These are phyloP conservation scores for Iberis pinnata DNA, from an alignment of 345 rosid species.

Conservation along the genomic window DNA sequence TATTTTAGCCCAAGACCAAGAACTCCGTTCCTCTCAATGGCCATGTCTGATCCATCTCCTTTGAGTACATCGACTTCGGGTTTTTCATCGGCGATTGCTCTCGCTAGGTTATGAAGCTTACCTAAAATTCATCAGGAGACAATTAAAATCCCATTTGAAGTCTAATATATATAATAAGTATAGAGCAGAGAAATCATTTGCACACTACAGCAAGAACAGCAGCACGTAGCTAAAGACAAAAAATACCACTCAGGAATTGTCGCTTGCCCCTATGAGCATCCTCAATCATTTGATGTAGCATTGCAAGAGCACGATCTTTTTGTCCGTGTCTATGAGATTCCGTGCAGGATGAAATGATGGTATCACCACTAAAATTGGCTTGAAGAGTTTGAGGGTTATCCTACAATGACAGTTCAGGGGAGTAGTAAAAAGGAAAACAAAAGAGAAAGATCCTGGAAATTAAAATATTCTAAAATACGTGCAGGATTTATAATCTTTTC, in stretches of 20 bases:
- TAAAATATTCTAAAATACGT: background rate
- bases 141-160: constrained; percentile 21
- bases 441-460: background rate
- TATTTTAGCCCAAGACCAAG: constrained; percentile 85
- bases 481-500: constrained; percentile 1
- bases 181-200: constrained; percentile 5
- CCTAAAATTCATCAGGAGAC: constrained; percentile 42
- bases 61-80: constrained; percentile 45
- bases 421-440: background rate
- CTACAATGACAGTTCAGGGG: constrained; percentile 33
- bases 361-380: constrained; percentile 61
- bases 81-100: constrained; percentile 93
- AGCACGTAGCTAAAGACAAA: constrained; percentile 1
- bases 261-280: constrained; percentile 97
- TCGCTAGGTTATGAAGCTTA: constrained; percentile 91
- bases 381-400: constrained; percentile 63
- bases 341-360: constrained; percentile 42
- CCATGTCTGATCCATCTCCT: constrained; percentile 46
- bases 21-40: constrained; percentile 62
- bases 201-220: constrained; percentile 13
- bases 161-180: constrained; percentile 15
- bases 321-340: constrained; percentile 76
- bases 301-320: constrained; percentile 80
- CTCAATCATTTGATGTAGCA: constrained; percentile 93
- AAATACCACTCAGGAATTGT: constrained; percentile 88